These are phyloP conservation scores for Zymoseptoria pseudotritici DNA, from an alignment of 2,329 filamentous ascomycete genomes.

Conservation along the genomic window DNA sequence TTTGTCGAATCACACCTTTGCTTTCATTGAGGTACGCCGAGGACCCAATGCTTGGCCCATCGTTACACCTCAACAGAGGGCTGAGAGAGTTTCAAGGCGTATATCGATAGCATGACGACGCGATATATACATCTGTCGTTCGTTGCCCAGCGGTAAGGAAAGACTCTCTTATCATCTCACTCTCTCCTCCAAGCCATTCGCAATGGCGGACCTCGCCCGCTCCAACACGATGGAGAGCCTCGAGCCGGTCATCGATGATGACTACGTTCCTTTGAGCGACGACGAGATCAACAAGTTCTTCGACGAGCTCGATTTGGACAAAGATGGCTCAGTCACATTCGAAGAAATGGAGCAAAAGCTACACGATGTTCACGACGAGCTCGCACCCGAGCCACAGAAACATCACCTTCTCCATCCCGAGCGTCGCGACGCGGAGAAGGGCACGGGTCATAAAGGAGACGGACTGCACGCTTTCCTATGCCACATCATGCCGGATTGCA, in stretches of 20 bases:
- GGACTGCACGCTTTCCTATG: constrained; percentile 47
- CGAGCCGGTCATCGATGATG: constrained; percentile 8
- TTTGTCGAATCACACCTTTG: neutral
- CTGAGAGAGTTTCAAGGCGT: neutral
- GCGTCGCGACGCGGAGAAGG: constrained; percentile 23
- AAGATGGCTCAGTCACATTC: constrained; percentile 47
- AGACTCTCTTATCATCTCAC: neutral
- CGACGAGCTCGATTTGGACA: constrained; percentile 46
- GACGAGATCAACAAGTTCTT: constrained; percentile 48
- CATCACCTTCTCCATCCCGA: constrained; percentile 39
- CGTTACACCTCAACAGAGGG: neutral
- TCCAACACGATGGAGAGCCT: constrained; percentile 7
- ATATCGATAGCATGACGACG: neutral
- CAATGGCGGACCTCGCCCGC: neutral
- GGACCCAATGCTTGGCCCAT: neutral
- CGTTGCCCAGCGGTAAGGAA: neutral
- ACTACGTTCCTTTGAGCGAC: constrained; percentile 31
- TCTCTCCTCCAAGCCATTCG: neutral
- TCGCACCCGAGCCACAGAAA: constrained; percentile 40
- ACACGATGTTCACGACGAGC: constrained; percentile 45
- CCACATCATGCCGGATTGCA: constrained; percentile 37
- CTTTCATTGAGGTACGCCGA: neutral
- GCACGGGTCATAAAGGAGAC: constrained; percentile 9
- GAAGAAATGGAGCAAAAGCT: constrained; percentile 47
- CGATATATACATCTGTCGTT: neutral